Evolutionary conservation across 2,329 filamentous ascomycete genomes (phyloP).

Genomic region (Colletotrichum incanum): DNA sequence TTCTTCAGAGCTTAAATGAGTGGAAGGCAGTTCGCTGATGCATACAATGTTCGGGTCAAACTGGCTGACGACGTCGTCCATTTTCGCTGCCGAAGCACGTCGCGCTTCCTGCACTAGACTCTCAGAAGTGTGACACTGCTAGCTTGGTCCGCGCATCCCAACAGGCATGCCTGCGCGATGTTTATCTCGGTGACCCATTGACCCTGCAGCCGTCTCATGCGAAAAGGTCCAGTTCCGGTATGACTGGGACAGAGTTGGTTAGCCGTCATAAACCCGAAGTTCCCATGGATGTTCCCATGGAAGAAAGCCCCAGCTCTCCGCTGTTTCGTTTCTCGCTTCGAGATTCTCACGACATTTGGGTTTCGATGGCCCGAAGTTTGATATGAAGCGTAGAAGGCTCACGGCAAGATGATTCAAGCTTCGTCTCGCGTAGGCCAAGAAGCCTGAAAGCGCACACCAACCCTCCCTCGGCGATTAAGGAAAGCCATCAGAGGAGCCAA

Average conservation of each 20-base stretch:
- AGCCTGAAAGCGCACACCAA: not conserved
- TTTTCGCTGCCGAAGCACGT: not conserved
- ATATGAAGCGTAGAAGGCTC: not conserved
- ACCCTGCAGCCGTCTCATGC: slow-evolving; percentile 21
- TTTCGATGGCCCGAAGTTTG: not conserved
- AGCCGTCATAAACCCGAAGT: not conserved
- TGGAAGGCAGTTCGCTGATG: not conserved
- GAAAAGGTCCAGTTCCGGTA: not conserved
- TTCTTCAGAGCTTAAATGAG: not conserved
- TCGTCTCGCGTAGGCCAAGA: not conserved
- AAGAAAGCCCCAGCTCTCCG: not conserved
- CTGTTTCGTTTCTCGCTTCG: not conserved
- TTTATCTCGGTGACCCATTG: slow-evolving; percentile 19
- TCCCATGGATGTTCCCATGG: not conserved
- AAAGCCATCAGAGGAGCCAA: slow-evolving; percentile 12
- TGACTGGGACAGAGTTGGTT: not conserved
- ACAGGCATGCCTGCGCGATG: not conserved
- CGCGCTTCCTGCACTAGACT: not conserved
- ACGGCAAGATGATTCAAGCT: slow-evolving; percentile 15
- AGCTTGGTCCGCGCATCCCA: slow-evolving; percentile 14
- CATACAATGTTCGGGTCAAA: not conserved
- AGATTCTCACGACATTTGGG: not conserved
- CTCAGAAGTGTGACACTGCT: slow-evolving; percentile 1
- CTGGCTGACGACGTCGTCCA: not conserved
- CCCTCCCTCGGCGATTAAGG: not conserved